Evolutionary conservation across 352 stramenopile genomes (phyloP), one percentile per base, ranked within the genome.

Genomic region (Bremia lactucae): DNA sequence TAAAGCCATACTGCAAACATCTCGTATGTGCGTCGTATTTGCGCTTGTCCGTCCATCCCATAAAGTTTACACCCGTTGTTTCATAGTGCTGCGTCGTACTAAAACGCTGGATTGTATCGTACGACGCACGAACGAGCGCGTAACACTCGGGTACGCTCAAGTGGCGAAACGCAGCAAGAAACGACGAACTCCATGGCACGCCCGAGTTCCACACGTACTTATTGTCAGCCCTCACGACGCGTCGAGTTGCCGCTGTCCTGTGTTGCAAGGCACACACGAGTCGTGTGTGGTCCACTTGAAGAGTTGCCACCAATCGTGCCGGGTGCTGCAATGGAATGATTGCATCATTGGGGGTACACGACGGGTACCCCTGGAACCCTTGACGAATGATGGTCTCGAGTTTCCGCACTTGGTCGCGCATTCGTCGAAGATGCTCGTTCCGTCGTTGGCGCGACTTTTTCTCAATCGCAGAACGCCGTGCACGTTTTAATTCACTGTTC

Each of bases 391-490:
- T 42, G n/a, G n/a, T 46, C 46, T 87, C 69, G 10, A 87, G 55
- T 2, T 63, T 53, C 43, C 63, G 48, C 6, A 83, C 52, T 11
- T 87, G 62, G 7, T 73, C 52, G 14, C 69, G 52, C 74, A 87
- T 87, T 3, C 23, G 31, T 15, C 42, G 47, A 2, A 72, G 45
- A 1, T 49, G 11, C 14, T 34, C 45, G 26, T 70, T 55, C 11
- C 59, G 49, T 16, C 59, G 29, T 36, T 73, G 63, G 18, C 63
- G 33, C 16, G 63, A 83, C 43, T 78, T 75, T 42, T 70, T 72
- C 53, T 83, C 71, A 36, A 83, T 83, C 19, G 68, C 71, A 5
- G 71, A 80, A 23, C 71, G 65, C 18, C 71, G 49, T 19, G 68
- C 65, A 23, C 71, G 68, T 31, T 67, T 67, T 23, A 26, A 29